Base-by-base conservation (phyloP, 2,329 filamentous ascomycete species). In the Aspergillus sp. region DNA sequence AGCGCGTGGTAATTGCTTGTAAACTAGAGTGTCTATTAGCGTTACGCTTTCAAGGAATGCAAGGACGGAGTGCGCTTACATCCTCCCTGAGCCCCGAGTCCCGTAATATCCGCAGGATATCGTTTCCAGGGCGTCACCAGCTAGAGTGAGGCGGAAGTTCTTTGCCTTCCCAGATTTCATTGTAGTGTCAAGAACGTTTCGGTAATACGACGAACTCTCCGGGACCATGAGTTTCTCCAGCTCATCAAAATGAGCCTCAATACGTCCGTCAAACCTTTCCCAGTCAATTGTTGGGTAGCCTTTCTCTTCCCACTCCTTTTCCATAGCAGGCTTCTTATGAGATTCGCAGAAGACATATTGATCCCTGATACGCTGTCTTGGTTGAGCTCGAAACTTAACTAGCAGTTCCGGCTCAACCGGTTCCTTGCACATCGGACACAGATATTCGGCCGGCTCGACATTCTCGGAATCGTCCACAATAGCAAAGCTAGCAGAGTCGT, bases 51-150 rank as follows among this genome's bases (percentile, higher is more conserved):
- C 53, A 56, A 43, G 50, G 18, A 54, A 59, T 30, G 39, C 17
- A 49, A 55, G 53, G 26, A 42, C 44, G 45, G 26, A 17, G 26
- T 53, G 32, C 41, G 18, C 87, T 44, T 85, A 89, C 82, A 96
- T 90, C 51, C 83, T 75, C 48, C 84, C 84, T 51, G 89, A 80
- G 1, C 92, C 92, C 18, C 87, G 83, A 3, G 87, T 83, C 2
- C 92, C 92, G 73, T 96, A 96, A 74, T 96, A 96, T 0, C 92
- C 92, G 9, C 89, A 89, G 3, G 83, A 86, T 30, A 88, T 79
- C 55, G 79, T 81, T 48, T 82, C 79, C 26, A 84, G 76, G 4
- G 68, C 70, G 54, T 69, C 71, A n/a, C 65, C 73, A 56, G 69
- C 71, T 18, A 76, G 66, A 30, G 80, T 85, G 58, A 84, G 82